A percentile compares a stretch with the other conserved stretches of the same genome.
Evolutionary conservation across 306 rosid genomes (phyloP).

Genomic region (Urtica urens): DNA sequence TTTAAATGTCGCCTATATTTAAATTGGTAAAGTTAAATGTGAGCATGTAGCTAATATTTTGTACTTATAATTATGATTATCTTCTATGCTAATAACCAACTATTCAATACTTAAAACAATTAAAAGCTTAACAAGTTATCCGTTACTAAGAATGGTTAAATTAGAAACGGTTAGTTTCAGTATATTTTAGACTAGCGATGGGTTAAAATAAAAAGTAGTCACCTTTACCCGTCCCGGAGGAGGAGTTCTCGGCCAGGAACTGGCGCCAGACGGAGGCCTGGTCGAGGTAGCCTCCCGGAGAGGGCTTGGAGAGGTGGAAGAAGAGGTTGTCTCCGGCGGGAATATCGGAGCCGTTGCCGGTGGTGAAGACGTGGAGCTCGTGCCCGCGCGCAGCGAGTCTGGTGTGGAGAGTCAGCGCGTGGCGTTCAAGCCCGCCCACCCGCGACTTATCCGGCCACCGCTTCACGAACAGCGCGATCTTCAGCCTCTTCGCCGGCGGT

Average conservation of each 20-base stretch:
- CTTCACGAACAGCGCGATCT: constrained; percentile 64
- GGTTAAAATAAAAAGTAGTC: too few species aligned
- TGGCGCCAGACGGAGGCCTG: constrained; percentile 52
- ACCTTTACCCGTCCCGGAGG: too few species aligned
- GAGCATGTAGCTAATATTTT: too few species aligned
- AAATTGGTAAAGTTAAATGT: too few species aligned
- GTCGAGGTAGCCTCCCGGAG: constrained; percentile 56
- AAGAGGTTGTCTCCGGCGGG: constrained; percentile 21
- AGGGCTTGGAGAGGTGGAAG: constrained; percentile 57
- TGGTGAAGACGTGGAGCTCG: constrained; percentile 62
- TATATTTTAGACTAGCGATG: too few species aligned
- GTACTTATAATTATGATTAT: too few species aligned
- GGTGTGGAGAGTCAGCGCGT: constrained; percentile 61
- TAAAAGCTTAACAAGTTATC: too few species aligned
- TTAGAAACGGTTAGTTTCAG: too few species aligned
- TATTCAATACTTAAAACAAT: too few species aligned
- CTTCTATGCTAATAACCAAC: too few species aligned
- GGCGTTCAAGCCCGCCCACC: constrained; percentile 72
- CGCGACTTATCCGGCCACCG: constrained; percentile 63
- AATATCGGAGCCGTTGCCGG: constrained; percentile 24
- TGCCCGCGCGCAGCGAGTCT: constrained; percentile 66
- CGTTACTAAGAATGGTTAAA: too few species aligned
- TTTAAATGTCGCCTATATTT: too few species aligned
- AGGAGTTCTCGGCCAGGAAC: constrained; percentile 48
- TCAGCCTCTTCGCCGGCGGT: constrained; percentile 35